Evolutionary conservation across 768 basidiomycete species (phyloP).

Genomic region (Suillus hirtellus): DNA sequence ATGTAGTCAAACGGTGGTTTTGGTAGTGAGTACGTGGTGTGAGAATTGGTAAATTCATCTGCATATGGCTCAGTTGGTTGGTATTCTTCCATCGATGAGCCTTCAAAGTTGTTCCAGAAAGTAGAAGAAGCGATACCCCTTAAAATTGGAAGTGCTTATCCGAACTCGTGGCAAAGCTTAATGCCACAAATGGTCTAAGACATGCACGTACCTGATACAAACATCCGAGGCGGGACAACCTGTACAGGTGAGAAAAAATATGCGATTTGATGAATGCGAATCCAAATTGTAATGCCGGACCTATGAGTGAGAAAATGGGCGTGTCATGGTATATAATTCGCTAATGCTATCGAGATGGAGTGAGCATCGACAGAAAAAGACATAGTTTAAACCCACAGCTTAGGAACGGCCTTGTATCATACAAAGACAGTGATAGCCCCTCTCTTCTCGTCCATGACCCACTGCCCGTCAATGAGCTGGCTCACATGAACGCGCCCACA

Average conservation of each 20-base stretch:
- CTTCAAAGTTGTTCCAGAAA: neutral
- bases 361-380: neutral
- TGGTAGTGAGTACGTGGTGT: neutral
- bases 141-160: neutral
- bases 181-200: conserved; percentile 5
- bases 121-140: neutral
- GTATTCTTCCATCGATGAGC: neutral
- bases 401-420: conserved; percentile 22
- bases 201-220: neutral
- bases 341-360: neutral
- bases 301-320: neutral
- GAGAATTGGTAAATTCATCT: neutral
- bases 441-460: conserved; percentile 55
- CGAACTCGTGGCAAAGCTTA: neutral
- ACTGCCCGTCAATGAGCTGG: conserved; percentile 56
- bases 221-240: conserved; percentile 3
- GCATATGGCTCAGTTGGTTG: neutral
- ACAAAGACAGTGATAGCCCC: conserved; percentile 42
- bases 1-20: neutral
- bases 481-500: conserved; percentile 59
- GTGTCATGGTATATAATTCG: neutral
- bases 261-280: neutral
- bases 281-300: conserved; percentile 2
- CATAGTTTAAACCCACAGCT: neutral
- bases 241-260: conserved; percentile 3